Conservation (phyloP, 1,139 yeast species). For the Geotrichum reessii region DNA sequence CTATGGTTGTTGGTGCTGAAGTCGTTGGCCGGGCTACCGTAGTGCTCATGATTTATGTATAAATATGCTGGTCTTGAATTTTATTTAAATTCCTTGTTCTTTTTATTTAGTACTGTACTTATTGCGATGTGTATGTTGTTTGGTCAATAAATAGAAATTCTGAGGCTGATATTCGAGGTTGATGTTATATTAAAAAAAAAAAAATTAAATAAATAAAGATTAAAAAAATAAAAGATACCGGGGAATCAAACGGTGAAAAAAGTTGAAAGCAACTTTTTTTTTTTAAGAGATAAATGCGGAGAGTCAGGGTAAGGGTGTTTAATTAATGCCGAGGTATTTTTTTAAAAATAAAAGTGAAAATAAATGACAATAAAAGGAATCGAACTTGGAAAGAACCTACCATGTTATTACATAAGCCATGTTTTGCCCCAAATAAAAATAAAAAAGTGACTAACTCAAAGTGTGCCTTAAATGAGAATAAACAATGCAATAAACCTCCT, state of each 20-base stretch:
- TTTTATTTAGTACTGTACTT: neutral
- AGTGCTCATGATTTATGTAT: constrained; percentile 12
- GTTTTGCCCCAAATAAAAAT: too few relatives aligned
- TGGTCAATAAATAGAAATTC: neutral
- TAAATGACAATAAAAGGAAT: neutral
- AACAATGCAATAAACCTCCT: too few relatives aligned
- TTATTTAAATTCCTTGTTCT: too few relatives aligned
- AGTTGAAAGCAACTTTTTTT: neutral
- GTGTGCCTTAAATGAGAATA: too few relatives aligned
- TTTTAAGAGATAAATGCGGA: neutral
- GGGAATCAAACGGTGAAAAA: neutral
- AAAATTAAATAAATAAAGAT: neutral
- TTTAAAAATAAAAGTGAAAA: neutral
- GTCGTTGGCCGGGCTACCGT: constrained; percentile 5
- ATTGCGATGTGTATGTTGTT: neutral
- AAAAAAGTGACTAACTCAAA: too few relatives aligned
- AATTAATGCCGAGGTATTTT: neutral
- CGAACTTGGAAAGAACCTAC: too few relatives aligned
- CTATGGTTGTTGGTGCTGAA: constrained; percentile 3
- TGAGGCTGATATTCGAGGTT: neutral
- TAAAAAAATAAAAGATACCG: constrained; percentile 8
- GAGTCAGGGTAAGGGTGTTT: neutral
- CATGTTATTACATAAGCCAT: too few relatives aligned
- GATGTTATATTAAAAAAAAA: too few relatives aligned
- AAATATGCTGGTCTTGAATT: too few relatives aligned